Evolutionary conservation across 1,139 yeast genomes (phyloP), one percentile per base, ranked within the genome.

Genomic region (Saccharomyces pastorianus): DNA sequence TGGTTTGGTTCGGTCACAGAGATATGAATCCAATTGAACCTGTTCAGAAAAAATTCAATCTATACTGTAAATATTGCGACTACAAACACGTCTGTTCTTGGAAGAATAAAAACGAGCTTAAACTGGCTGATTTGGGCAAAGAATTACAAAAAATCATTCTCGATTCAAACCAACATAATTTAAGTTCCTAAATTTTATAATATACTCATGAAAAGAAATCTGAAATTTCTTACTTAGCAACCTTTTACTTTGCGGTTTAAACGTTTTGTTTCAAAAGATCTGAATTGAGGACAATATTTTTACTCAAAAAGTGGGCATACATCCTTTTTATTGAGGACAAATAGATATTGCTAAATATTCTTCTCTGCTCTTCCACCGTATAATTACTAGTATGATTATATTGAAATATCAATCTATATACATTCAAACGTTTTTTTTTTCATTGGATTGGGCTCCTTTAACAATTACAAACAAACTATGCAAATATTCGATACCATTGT

Each of bases 1-100:
- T 64, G 14, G 79, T 82, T 58, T 84, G 88, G 88, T 71, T 73
- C 59, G 88, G 88, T 0, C 59, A 67, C 25, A 67, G 83, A 46
- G 62, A 63, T 4, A 84, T 88, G 0, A 59, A 60, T 44, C 73
- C 74, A 0, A 63, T 71, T 7, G 57, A 58, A 5, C 73, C 71
- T 14, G 75, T 77, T 0, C 56, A 63, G 17, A 57, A 58, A 46
- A 68, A 67, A 46, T 54, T 64, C 54, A 62, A 47, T 69, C 76
- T 67, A 14, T 74, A 58, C 59, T 83, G 89, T 65, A 72, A 69
- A n/a, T 69, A 67, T 53, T 84, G 90, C 68, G 82, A 78, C 20
- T 83, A 78, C 63, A 70, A 70, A 46, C 51, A 59, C 20, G 66
- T 69, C 51, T 76, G 75, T 57, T 48, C 62, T 4, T 70, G 73